These are phyloP conservation scores for Coleophoma eucalyptorum DNA, from an alignment of 2,329 filamentous ascomycete species.

Conservation along the genomic window DNA sequence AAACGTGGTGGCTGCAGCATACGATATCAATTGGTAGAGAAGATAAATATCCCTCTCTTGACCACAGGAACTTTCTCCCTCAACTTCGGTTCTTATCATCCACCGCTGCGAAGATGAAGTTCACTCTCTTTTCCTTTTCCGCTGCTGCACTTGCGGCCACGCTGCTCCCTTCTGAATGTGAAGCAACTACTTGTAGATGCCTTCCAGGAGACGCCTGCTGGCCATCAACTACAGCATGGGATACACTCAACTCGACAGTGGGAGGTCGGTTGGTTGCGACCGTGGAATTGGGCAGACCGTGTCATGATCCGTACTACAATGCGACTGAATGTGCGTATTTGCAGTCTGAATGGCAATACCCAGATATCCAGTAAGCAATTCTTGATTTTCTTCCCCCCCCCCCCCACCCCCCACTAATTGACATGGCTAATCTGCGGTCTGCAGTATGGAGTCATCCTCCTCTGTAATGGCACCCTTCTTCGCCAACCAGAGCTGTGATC, in stretches of 20 bases:
- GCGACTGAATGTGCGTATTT: slow-evolving; percentile 13
- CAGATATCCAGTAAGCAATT: slow-evolving; percentile 9
- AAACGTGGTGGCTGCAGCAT: not conserved
- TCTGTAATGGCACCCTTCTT: slow-evolving; percentile 38
- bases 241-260: slow-evolving; percentile 10
- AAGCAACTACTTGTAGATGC: slow-evolving; percentile 2
- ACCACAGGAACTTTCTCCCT: not conserved
- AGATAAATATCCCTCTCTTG: not conserved
- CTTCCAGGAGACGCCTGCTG: slow-evolving; percentile 15
- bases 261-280: slow-evolving; percentile 11
- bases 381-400: not conserved
- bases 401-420: not conserved
- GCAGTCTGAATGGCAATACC: slow-evolving; percentile 5
- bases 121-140: not conserved
- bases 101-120: slow-evolving; percentile 1
- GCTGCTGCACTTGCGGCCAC: not conserved
- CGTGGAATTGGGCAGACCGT: slow-evolving; percentile 12
- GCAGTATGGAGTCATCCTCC: slow-evolving; percentile 31
- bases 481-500: slow-evolving; percentile 30
- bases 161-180: not conserved
- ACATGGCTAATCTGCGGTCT: not conserved
- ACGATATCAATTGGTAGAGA: not conserved
- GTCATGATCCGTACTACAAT: slow-evolving; percentile 18
- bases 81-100: not conserved
- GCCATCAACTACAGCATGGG: slow-evolving; percentile 9